Base-by-base conservation (phyloP, 192 early-diverging fungal species). In the Podila horticola region DNA sequence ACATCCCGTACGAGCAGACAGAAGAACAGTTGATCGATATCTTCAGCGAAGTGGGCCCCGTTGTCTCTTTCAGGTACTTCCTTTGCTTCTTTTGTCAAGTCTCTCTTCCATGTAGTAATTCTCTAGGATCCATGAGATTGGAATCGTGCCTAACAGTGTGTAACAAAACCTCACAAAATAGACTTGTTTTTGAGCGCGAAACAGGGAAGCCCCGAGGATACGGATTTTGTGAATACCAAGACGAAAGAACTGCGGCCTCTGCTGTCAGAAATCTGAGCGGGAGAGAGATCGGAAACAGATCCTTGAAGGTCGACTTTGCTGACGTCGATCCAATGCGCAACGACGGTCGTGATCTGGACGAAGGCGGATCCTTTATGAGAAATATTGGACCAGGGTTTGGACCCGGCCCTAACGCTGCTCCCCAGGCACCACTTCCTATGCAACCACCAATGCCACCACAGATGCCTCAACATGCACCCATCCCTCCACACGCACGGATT, bases 221-320 rank as follows among this genome's bases (percentile, higher is more conserved):
- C 86, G 97, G 97, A 20, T 97, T 97, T 85, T 97, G 95, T 72
- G 94, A 97, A 73, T 98, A 91, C 55, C 88, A 92, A 74, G 97
- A 97, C 76, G 83, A 89, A 28, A 92, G 96, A 67, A 97, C 95
- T 20, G 96, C 97, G 11, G 92, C 94, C 26, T 96, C 95, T 72
- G 97, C 97, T 33, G 96, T 97, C 28, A 88, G 96, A 63, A 98
- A 98, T 72, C 87, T 99, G 59, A 95, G 95, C 79, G 92, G 93
- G 66, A 93, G 95, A 51, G 95, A 96, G 38, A 88, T 98, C n/a
- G 93, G 92, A 24, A 96, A 96, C n/a, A 87, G 97, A 20, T 89
- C 90, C 71, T 85, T 99, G 17, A 90, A 95, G 58, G 95, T 99
- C 24, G 97, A 96, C 58, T 98, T 93, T 85, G 97, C 97, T 3